Conservation (phyloP, 1,284 basidiomycete species). For the Xerocomus nothofagi region DNA sequence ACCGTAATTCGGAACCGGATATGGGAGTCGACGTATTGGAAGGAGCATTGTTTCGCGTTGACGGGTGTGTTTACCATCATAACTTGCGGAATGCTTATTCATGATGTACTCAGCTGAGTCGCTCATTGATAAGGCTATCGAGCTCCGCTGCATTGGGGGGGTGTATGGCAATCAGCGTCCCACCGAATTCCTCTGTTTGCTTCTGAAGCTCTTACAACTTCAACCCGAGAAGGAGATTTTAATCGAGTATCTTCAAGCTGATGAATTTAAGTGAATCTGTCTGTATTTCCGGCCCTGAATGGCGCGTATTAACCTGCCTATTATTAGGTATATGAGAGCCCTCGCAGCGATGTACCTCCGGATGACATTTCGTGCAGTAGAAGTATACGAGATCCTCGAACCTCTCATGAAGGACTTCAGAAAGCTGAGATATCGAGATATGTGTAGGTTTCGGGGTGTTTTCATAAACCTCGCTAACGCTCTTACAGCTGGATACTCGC, state of each 20-base stretch:
- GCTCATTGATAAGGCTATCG: conserved; percentile 90
- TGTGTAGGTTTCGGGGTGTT: conserved; percentile 53
- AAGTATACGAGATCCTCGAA: conserved; percentile 93
- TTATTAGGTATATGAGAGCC: conserved; percentile 83
- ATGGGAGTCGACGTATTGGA: conserved; percentile 96
- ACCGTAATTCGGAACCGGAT: conserved; percentile 95
- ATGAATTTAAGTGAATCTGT: conserved; percentile 93
- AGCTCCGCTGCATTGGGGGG: conserved; percentile 84
- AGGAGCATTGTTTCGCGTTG: conserved; percentile 93
- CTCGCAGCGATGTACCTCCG: conserved; percentile 94
- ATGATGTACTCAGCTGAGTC: conserved; percentile 66
- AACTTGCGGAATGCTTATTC: not conserved
- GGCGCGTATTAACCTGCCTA: not conserved
- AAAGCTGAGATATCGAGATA: conserved; percentile 82
- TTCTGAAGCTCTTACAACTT: conserved; percentile 93
- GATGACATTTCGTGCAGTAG: conserved; percentile 87
- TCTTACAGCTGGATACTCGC: conserved; percentile 68
- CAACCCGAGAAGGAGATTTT: conserved; percentile 97
- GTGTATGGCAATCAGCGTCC: conserved; percentile 92
- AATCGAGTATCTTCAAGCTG: conserved; percentile 90
- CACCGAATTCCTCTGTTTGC: conserved; percentile 88
- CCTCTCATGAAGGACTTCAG: conserved; percentile 92
- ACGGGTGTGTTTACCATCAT: conserved; percentile 56
- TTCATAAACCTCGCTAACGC: not conserved
- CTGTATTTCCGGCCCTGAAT: not conserved